phyloP scores from a whole-genome alignment of 169 alveolate genomes.

The Plasmodium yoelii region DNA sequence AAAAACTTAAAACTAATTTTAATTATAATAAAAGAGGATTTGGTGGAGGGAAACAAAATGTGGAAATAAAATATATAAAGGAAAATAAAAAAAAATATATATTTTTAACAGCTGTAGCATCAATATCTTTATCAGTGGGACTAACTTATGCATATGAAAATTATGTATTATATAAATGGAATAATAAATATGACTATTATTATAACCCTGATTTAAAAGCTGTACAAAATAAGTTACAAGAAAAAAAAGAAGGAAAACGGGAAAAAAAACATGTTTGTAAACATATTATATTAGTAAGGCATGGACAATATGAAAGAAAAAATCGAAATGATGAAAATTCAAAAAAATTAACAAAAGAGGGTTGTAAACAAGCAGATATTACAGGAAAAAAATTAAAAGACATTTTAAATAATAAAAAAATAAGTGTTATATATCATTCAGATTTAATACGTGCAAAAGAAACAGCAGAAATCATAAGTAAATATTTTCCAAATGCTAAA shows the following conservation, averaged over 20 bases:
- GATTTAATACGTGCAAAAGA: slow-evolving; percentile 81
- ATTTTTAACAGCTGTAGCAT: slow-evolving; percentile 51
- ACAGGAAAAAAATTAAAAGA: slow-evolving; percentile 78
- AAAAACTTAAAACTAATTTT: slow-evolving; percentile 3
- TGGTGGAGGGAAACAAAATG: slow-evolving; percentile 12
- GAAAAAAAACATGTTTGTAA: slow-evolving; percentile 57
- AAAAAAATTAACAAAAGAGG: slow-evolving; percentile 77
- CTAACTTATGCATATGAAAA: slow-evolving; percentile 68
- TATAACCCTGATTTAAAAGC: slow-evolving; percentile 48
- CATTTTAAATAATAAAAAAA: slow-evolving; percentile 42
- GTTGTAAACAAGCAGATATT: slow-evolving; percentile 79
- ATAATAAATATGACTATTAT: slow-evolving; percentile 57
- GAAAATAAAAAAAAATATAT: slow-evolving; percentile 52
- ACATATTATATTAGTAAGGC: slow-evolving; percentile 80
- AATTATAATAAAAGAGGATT: slow-evolving; percentile 20
- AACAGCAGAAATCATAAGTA: slow-evolving; percentile 80
- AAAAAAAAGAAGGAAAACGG: slow-evolving; percentile 66
- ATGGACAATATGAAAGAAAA: slow-evolving; percentile 78
- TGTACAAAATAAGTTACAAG: slow-evolving; percentile 21
- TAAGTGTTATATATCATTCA: slow-evolving; percentile 81
- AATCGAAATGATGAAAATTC: slow-evolving; percentile 74
- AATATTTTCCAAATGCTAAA: slow-evolving; percentile 79
- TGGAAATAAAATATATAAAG: slow-evolving; percentile 30
- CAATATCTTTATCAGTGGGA: slow-evolving; percentile 32
- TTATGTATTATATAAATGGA: slow-evolving; percentile 62